A percentile compares a stretch with the other conserved stretches of the same genome.
phyloP scores from a whole-genome alignment of 2,329 filamentous ascomycete species.

The Sporothrix variecibatus region DNA sequence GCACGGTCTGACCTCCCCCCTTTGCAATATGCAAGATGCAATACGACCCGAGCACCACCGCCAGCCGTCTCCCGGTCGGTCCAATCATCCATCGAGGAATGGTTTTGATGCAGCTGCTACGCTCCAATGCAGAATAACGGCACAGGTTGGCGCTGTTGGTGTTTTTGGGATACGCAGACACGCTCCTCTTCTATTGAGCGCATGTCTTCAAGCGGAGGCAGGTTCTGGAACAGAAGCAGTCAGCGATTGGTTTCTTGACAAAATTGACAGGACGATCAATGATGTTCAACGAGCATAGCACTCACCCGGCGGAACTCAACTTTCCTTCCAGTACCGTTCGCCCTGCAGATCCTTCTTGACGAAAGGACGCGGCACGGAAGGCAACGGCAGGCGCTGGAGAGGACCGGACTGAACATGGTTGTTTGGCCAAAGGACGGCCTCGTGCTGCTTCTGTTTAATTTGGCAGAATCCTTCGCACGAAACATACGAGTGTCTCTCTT shows the following conservation, averaged over 20 bases:
- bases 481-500: background rate
- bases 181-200: background rate
- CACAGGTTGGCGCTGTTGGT: background rate
- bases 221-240: background rate
- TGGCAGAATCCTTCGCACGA: conserved; percentile 11
- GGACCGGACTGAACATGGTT: background rate
- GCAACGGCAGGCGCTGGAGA: background rate
- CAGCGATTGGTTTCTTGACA: background rate
- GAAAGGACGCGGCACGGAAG: background rate
- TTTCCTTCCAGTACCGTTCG: background rate
- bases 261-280: background rate
- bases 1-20: background rate
- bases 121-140: background rate
- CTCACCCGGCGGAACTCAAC: background rate
- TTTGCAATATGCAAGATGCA: background rate
- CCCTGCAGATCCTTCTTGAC: background rate
- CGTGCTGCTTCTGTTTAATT: background rate
- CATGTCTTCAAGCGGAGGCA: background rate
- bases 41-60: background rate
- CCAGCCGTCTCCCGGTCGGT: background rate
- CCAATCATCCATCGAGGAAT: background rate
- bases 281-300: background rate
- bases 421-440: background rate
- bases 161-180: too few relatives aligned
- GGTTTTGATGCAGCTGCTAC: background rate